Evolutionary conservation across 164 flowering plant species (phyloP), one percentile per base, ranked within the genome.

Genomic region (Dillenia suffruticosa): DNA sequence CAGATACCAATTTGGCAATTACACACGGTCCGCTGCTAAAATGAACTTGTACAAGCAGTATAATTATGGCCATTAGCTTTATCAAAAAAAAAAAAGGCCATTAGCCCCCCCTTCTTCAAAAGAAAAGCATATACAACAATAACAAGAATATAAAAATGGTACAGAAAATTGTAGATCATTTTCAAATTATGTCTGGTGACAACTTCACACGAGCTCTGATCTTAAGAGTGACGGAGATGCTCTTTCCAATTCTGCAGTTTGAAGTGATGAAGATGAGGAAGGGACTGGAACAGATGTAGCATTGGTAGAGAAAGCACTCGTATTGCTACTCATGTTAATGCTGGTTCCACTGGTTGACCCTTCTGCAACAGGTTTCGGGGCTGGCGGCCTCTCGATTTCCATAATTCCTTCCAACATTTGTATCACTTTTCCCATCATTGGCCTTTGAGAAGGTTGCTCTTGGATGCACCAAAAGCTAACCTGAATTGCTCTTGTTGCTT

Each of bases 401-500:
- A 52, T 52, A 40, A 76, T 62, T 14, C 79, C 79, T 76, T 76
- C 76, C 7, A 76, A 66, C 79, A 76, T 76, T 65, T 72, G 79
- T 8, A 76, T 76, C 32, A 76, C 74, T 57, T 72, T 76, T 44
- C 79, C 76, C 76, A 76, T 76, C 6, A 47, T 60, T 9, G 79
- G 79, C 67, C 79, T 67, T 46, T 66, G 74, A 46, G 74, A 67
- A 46, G 74, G 76, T 48, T 76, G 79, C 74, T 76, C 79, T 24
- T 76, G 76, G 44, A 76, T 76, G 64, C 79, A 76, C 79, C 76
- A 76, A 48, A 76, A 76, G 62, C 76, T 72, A 14, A 72, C 72
- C 57, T 67, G 71, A 46, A 76, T 49, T 8, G 63, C 67, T 24
- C 79, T 67, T 15, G 44, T 24, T 12, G 59, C 61, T 62, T 72